phyloP scores from a whole-genome alignment of 768 basidiomycete genomes.

The Ephemerocybe angulata region DNA sequence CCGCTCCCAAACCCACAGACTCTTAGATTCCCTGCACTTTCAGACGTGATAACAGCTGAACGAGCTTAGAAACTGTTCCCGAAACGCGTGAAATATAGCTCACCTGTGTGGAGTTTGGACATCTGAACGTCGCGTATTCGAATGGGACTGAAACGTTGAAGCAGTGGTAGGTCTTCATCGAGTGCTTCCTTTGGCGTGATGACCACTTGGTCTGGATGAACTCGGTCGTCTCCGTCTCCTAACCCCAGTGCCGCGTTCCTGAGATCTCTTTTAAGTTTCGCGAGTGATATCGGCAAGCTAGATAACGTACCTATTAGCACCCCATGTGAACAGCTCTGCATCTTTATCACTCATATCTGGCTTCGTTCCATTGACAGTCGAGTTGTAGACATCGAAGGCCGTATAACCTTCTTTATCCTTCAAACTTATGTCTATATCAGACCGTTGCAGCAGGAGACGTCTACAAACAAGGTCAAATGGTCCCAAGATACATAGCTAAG shows the following conservation, averaged over 20 bases:
- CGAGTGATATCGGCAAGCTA: background rate
- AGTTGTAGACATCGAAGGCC: constrained; percentile 90
- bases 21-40: constrained; percentile 67
- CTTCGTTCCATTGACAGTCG: constrained; percentile 73
- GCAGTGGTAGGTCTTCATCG: constrained; percentile 27
- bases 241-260: constrained; percentile 89
- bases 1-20: constrained; percentile 89
- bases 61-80: background rate
- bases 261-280: background rate
- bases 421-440: constrained; percentile 65
- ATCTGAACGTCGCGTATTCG: constrained; percentile 67
- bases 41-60: constrained; percentile 63
- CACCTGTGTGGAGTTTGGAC: constrained; percentile 88
- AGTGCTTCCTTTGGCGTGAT: constrained; percentile 38
- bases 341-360: constrained; percentile 37
- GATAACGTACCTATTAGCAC: constrained; percentile 60
- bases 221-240: constrained; percentile 74
- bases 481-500: constrained; percentile 6
- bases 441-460: constrained; percentile 61
- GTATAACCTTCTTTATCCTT: constrained; percentile 90
- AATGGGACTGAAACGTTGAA: constrained; percentile 58
- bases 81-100: constrained; percentile 8
- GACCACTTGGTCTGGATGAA: constrained; percentile 71
- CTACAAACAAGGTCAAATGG: background rate
- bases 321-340: constrained; percentile 83